Evolutionary conservation across 345 rosid species (phyloP), one percentile per base, ranked within the genome.

Genomic region (Nasturtium officinale): DNA sequence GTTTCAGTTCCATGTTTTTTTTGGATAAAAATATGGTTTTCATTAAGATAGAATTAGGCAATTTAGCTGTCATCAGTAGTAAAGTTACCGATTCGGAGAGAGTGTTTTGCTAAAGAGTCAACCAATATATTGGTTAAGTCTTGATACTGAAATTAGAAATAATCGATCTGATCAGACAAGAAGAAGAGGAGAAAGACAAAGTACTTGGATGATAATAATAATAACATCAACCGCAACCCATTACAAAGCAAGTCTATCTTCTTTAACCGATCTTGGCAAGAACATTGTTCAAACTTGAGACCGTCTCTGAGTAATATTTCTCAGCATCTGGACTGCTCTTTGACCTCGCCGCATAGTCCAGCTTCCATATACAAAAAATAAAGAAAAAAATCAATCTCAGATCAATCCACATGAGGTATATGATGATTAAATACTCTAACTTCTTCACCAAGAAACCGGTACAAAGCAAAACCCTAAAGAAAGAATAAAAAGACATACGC

Each of bases 311-410:
- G 75, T 91, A 95, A 77, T 85, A 91, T 81, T 95, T 95, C 87
- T 95, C 96, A 71, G 99, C 99, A 70, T 91, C 82, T 6, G 91
- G 78, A 52, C 81, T 81, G 86, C 93, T 91, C 90, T 91, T 95
- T 40, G 81, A 80, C 88, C 83, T 95, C 48, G 97, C 97, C 16
- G 99, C 99, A 75, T 89, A 73, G 80, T 94, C 99, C 81, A 91
- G 74, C 99, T 94, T 81, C 57, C 45, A 66, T 42, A 61, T 18
- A 47, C 23, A 23, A 79, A 59, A 10, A 18, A 12, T 37, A 75
- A 12, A 2, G 47, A 48, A 58, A 38, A 58, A 33, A 21, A 66
- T 10, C 13, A 25, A 57, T 56, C 42, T 74, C 56, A 65, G 64
- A 53, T 63, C 63, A 72, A 15, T 53, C 70, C 13, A 61, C 43